Conservation (phyloP, 768 basidiomycete species). For the Mycena polygramma region DNA sequence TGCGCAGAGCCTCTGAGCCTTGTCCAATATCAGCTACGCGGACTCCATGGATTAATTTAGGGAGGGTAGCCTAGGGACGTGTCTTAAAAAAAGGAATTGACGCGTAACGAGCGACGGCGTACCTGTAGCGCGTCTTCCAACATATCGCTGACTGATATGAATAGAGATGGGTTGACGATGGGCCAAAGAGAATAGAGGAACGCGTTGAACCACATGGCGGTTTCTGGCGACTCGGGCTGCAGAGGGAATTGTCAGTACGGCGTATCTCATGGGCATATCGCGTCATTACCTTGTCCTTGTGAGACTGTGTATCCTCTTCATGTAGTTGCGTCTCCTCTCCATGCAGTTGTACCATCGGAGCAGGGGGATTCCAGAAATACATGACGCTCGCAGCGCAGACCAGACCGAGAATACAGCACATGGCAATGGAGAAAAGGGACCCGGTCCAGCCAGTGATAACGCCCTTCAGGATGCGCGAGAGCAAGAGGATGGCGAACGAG, state of each 20-base stretch:
- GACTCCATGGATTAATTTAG: slow-evolving; percentile 67
- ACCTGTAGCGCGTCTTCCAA: slow-evolving; percentile 69
- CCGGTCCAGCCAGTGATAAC: slow-evolving; percentile 23
- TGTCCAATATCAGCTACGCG: slow-evolving; percentile 80
- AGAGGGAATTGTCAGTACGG: slow-evolving; percentile 1
- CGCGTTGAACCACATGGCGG: slow-evolving; percentile 73
- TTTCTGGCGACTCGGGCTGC: slow-evolving; percentile 47
- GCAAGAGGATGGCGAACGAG: slow-evolving; percentile 11
- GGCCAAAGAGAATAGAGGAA: slow-evolving; percentile 77
- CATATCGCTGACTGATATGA: slow-evolving; percentile 70
- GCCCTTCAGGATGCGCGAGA: slow-evolving; percentile 17
- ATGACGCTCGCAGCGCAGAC: slow-evolving; percentile 46
- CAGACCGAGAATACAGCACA: slow-evolving; percentile 45
- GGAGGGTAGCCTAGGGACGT: slow-evolving; percentile 53
- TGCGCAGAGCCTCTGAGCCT: slow-evolving; percentile 75
- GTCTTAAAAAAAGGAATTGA: not conserved
- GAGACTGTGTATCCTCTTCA: not conserved
- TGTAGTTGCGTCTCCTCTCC: slow-evolving; percentile 26
- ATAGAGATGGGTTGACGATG: slow-evolving; percentile 77
- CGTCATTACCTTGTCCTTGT: slow-evolving; percentile 23
- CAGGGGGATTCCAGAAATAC: slow-evolving; percentile 36
- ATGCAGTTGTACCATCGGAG: slow-evolving; percentile 12
- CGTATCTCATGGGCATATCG: not conserved
- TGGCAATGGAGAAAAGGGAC: slow-evolving; percentile 18
- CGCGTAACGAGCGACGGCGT: not conserved